Evolutionary conservation across 345 rosid genomes (phyloP), one percentile per base, ranked within the genome.

Genomic region (Orychophragmus violaceus): DNA sequence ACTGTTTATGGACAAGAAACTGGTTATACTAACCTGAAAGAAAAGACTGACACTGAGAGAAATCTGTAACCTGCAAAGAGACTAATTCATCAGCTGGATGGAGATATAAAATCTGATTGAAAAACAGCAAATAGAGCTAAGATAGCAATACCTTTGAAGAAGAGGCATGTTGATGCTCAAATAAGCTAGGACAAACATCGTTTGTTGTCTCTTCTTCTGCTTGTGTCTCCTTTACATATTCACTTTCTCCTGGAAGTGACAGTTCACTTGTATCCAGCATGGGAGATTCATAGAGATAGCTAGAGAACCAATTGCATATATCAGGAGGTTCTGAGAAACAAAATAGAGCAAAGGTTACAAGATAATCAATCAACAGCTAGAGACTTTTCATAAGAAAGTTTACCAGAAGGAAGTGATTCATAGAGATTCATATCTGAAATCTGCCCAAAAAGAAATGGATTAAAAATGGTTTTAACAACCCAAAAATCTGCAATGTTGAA

Each of bases 251-350:
- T n/a, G n/a, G n/a, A n/a, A n/a, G n/a, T n/a, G n/a, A n/a, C n/a
- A n/a, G n/a, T n/a, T n/a, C 86, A 45, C 45, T 52, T 2, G 83
- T 73, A 69, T 78, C 82, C 45, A 83, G 57, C 45, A 71, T 45
- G 14, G 83, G 84, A 5, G 95, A 85, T 28, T 89, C 87, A 60
- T 80, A 83, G 24, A 50, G 81, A 69, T 82, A 88, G 71, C 87
- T 85, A 2, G 96, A 77, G 70, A 76, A 81, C 91, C 85, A 87
- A 42, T 88, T 82, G 24, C 72, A 61, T n/a, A 85, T 19, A 42
- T 82, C 76, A 50, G 88, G 82, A 76, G 87, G 87, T 68, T 81
- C 93, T 88, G 82, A 62, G 35, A 62, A 29, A 7, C 42, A 64
- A 46, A 46, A 50, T 4, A 8, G 10, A 35, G 3, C 25, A 51